Conservation (phyloP, 2,329 filamentous ascomycete species). For the Rhexocercosporidium sp. region DNA sequence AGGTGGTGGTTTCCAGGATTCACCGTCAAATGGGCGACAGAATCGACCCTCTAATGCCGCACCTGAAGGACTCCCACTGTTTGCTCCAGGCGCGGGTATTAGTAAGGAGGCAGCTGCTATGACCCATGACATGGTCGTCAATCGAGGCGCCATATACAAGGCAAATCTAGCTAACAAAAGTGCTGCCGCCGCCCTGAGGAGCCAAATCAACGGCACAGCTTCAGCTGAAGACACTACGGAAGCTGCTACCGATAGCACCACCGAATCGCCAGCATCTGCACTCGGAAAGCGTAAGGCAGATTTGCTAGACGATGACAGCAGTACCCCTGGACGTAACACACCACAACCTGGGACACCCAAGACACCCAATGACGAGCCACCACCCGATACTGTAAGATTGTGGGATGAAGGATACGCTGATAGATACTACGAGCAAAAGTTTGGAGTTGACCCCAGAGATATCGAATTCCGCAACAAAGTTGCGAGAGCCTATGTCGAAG, state of each 20-base stretch:
- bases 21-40: slow-evolving; percentile 37
- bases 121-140: slow-evolving; percentile 89
- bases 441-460: slow-evolving; percentile 81
- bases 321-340: slow-evolving; percentile 64
- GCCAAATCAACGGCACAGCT: slow-evolving; percentile 60
- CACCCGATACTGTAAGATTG: slow-evolving; percentile 81
- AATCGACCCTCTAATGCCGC: slow-evolving; percentile 34
- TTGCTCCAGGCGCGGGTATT: slow-evolving; percentile 57
- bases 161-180: slow-evolving; percentile 90
- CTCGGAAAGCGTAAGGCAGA: slow-evolving; percentile 81
- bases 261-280: slow-evolving; percentile 53
- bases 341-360: slow-evolving; percentile 55
- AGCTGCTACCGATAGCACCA: slow-evolving; percentile 19
- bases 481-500: slow-evolving; percentile 89
- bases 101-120: slow-evolving; percentile 63
- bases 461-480: slow-evolving; percentile 88
- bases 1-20: slow-evolving; percentile 38
- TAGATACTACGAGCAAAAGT: slow-evolving; percentile 97
- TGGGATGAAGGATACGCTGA: slow-evolving; percentile 97
- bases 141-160: slow-evolving; percentile 67
- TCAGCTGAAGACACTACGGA: slow-evolving; percentile 30
- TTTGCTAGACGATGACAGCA: slow-evolving; percentile 63
- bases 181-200: slow-evolving; percentile 86
- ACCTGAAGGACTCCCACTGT: slow-evolving; percentile 58
- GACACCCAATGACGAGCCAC: slow-evolving; percentile 62